Conservation (phyloP, 192 early-diverging fungal species). For the Rhizoclosmatium globosum region DNA sequence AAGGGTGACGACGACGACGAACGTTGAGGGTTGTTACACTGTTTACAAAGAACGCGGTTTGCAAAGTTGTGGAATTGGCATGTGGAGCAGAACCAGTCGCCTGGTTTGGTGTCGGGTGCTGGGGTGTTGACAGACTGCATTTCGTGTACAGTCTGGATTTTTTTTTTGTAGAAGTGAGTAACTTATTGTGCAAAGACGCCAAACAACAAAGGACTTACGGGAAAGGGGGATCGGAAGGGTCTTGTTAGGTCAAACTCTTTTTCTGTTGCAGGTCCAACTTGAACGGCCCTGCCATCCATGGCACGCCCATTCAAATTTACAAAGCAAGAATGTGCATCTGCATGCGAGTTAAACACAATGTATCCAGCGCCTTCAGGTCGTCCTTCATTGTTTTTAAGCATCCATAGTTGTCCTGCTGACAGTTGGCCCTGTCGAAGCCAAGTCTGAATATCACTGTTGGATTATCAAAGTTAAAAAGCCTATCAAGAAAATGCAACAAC, state of each 20-base stretch:
- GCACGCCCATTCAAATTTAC: conserved; percentile 66
- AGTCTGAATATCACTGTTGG: conserved; percentile 59
- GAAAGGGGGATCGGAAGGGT: conserved; percentile 64
- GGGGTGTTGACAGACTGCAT: conserved; percentile 18
- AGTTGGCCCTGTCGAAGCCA: conserved; percentile 66
- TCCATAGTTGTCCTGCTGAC: conserved; percentile 63
- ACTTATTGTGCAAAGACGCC: too few relatives aligned
- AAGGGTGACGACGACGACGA: background rate
- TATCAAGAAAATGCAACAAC: background rate
- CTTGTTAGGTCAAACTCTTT: conserved; percentile 65
- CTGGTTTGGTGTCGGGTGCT: conserved; percentile 54
- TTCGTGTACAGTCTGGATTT: conserved; percentile 39
- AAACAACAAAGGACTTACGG: conserved; percentile 40
- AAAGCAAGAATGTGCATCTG: conserved; percentile 69
- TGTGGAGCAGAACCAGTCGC: conserved; percentile 79
- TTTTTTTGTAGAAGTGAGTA: too few relatives aligned
- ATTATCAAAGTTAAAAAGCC: conserved; percentile 16
- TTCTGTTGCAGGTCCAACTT: conserved; percentile 70
- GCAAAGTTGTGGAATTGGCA: conserved; percentile 81
- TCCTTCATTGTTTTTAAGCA: conserved; percentile 65
- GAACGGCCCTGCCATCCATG: conserved; percentile 66
- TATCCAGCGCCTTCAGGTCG: conserved; percentile 74
- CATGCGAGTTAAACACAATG: conserved; percentile 68
- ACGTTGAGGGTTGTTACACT: conserved; percentile 68
- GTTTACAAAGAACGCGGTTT: conserved; percentile 67